Evolutionary conservation across 2,329 filamentous ascomycete genomes (phyloP).

Genomic region (Fusarium sororula): DNA sequence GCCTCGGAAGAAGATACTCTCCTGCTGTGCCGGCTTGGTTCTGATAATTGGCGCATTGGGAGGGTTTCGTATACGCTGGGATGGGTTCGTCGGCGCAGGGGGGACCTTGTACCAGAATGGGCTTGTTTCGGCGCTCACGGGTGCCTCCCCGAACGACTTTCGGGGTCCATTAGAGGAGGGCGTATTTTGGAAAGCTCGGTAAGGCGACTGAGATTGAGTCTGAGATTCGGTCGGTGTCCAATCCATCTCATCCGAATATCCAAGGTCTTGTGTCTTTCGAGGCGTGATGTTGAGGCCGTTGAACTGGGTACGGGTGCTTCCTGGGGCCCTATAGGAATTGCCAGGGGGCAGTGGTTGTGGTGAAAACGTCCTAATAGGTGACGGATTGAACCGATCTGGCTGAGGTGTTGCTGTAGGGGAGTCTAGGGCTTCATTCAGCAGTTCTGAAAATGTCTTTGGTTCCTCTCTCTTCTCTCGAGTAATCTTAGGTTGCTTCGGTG

Average conservation of each 20-base stretch:
- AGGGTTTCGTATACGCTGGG: slow-evolving; percentile 69
- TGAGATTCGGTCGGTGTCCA: slow-evolving; percentile 72
- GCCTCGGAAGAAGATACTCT: slow-evolving; percentile 62
- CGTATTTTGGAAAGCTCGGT: slow-evolving; percentile 64
- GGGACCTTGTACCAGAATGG: slow-evolving; percentile 78
- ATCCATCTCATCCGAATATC: slow-evolving; percentile 73
- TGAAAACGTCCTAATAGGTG: slow-evolving; percentile 30
- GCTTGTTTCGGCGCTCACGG: slow-evolving; percentile 53
- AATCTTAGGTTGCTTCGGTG: slow-evolving; percentile 38
- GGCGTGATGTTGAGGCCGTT: slow-evolving; percentile 30
- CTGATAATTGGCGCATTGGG: slow-evolving; percentile 64
- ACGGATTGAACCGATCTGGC: slow-evolving; percentile 15
- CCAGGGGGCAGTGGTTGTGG: slow-evolving; percentile 26
- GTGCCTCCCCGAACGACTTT: slow-evolving; percentile 57
- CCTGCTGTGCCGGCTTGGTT: slow-evolving; percentile 55
- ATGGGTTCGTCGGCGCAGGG: slow-evolving; percentile 72
- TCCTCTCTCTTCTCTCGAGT: slow-evolving; percentile 42
- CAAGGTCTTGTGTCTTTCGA: slow-evolving; percentile 32
- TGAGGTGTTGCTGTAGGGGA: slow-evolving; percentile 25
- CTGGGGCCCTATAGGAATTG: slow-evolving; percentile 8
- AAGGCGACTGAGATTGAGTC: slow-evolving; percentile 40
- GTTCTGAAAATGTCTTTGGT: slow-evolving; percentile 56
- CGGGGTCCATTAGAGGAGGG: slow-evolving; percentile 52
- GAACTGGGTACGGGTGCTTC: slow-evolving; percentile 16
- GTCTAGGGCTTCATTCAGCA: slow-evolving; percentile 47